Percentiles rank a stretch among this genome's conserved stretches.
Evolutionary conservation across 352 stramenopile species (phyloP).

Genomic region (Phytophthora ramorum): DNA sequence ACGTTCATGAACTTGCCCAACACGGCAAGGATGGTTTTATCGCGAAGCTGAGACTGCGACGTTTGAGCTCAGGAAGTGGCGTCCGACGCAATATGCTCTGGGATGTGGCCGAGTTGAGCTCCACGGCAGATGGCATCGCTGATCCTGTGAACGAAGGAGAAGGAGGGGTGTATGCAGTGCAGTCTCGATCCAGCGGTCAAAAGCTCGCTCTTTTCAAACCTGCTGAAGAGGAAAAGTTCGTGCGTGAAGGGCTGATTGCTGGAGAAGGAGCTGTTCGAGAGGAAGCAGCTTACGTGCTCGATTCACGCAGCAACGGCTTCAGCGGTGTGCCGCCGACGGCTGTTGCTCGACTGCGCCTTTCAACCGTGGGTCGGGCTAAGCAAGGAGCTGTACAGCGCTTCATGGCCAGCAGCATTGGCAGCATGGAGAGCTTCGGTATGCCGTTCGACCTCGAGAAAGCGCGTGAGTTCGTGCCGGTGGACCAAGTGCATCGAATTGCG

Average conservation of each 20-base stretch:
- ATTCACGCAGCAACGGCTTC: constrained; percentile 72
- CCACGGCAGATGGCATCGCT: constrained; percentile 56
- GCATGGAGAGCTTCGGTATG: constrained; percentile 88
- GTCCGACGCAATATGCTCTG: constrained; percentile 80
- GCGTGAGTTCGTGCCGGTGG: constrained; percentile 65
- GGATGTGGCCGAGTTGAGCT: constrained; percentile 69
- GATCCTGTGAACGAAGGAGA: constrained; percentile 68
- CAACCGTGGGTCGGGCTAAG: constrained; percentile 50
- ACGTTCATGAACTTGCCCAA: constrained; percentile 70
- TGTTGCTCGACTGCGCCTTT: constrained; percentile 65
- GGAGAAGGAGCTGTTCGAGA: constrained; percentile 83
- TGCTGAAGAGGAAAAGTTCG: constrained; percentile 80
- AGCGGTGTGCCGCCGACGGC: constrained; percentile 81
- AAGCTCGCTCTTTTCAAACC: constrained; percentile 89
- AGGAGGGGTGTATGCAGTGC: constrained; percentile 77
- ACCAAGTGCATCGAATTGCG: constrained; percentile 86
- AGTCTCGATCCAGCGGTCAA: constrained; percentile 66
- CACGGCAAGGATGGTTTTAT: constrained; percentile 84
- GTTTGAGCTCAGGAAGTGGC: constrained; percentile 64
- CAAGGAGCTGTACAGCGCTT: constrained; percentile 84
- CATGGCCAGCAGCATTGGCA: constrained; percentile 77
- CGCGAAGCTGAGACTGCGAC: constrained; percentile 57
- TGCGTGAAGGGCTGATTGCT: constrained; percentile 66
- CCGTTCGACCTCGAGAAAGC: constrained; percentile 67
- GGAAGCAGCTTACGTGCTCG: constrained; percentile 77